Evolutionary conservation across 2,329 filamentous ascomycete genomes (phyloP).

Genomic region (Neurospora sp.): DNA sequence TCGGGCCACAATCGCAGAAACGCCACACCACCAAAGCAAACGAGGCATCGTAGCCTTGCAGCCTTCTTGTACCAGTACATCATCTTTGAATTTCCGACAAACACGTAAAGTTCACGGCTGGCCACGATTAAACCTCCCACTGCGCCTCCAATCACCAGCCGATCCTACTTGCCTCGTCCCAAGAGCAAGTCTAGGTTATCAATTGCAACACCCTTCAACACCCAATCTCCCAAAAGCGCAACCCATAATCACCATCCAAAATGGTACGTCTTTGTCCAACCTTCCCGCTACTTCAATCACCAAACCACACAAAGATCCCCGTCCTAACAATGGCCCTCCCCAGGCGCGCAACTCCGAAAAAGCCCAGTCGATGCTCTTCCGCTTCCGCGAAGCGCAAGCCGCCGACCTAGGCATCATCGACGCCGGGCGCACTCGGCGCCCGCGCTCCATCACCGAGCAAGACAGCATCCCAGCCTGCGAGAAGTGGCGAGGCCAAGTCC

Average conservation of each 20-base stretch:
- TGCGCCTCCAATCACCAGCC: background rate
- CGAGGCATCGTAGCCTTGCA: background rate
- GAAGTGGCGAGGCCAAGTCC: constrained; percentile 95
- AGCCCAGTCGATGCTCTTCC: constrained; percentile 99
- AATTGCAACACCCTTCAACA: background rate
- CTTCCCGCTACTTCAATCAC: no score
- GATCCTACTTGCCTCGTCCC: background rate
- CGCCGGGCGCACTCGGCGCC: constrained; percentile 77
- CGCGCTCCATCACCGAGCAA: constrained; percentile 82
- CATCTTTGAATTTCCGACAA: background rate
- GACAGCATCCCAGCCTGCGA: constrained; percentile 79
- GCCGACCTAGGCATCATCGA: constrained; percentile 95
- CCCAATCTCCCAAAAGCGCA: background rate
- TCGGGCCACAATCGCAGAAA: background rate
- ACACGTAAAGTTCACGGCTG: background rate
- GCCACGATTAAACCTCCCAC: background rate
- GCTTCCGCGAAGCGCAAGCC: constrained; percentile 95
- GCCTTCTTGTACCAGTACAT: background rate
- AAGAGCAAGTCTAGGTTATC: background rate
- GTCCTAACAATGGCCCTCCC: background rate
- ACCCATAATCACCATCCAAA: constrained; percentile 4
- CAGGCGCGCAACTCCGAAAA: constrained; percentile 97
- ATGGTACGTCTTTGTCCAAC: constrained; percentile 6
- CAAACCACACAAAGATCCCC: constrained; percentile 3
- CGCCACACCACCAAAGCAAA: background rate